phyloP scores from a whole-genome alignment of 148 eudicot genomes.

The Fallopia convolvulus region DNA sequence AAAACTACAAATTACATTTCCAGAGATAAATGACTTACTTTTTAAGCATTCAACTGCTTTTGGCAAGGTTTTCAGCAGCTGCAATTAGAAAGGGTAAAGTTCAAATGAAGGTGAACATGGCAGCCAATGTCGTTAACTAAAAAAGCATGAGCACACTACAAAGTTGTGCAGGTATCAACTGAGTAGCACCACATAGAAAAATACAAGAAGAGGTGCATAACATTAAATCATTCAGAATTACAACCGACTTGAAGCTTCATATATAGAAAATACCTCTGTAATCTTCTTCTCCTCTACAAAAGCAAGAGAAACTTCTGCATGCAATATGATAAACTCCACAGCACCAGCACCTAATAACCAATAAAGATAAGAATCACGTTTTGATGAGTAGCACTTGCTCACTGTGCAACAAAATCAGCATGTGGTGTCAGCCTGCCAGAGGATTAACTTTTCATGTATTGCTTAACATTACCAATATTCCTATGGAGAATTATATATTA shows the following conservation, averaged over 20 bases:
- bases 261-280: slow-evolving; percentile 52
- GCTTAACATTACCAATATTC: not conserved
- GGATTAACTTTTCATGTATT: not conserved
- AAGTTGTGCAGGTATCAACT: not conserved
- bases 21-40: slow-evolving; percentile 49
- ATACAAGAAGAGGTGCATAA: not conserved
- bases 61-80: slow-evolving; percentile 78
- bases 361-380: slow-evolving; percentile 8
- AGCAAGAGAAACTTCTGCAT: slow-evolving; percentile 78
- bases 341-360: slow-evolving; percentile 78
- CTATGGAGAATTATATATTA: not conserved
- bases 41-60: slow-evolving; percentile 51
- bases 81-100: slow-evolving; percentile 21
- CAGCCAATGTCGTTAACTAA: not conserved
- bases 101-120: not conserved
- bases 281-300: slow-evolving; percentile 95
- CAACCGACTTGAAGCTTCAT: not conserved
- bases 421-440: not conserved
- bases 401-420: not conserved
- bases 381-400: not conserved
- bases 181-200: not conserved
- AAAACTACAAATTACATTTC: not conserved
- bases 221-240: not conserved
- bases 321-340: slow-evolving; percentile 79
- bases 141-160: not conserved